phyloP scores from a whole-genome alignment of 2,329 filamentous ascomycete species.

The Aspergillus brunneoviolaceus region DNA sequence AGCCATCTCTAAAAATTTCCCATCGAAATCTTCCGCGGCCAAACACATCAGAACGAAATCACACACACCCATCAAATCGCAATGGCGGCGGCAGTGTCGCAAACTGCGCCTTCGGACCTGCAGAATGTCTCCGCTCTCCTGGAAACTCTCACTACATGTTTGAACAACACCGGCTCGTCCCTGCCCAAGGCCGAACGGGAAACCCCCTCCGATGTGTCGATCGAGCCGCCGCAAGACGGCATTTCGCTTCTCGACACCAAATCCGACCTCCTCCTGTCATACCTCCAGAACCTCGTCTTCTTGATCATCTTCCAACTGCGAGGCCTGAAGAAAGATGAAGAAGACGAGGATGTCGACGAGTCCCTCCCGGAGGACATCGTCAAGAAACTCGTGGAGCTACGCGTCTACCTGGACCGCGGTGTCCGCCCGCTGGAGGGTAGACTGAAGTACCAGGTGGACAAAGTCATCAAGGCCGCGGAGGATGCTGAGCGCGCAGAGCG shows the following conservation, averaged over 20 bases:
- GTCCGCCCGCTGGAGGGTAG: conserved; percentile 86
- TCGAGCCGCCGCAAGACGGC: conserved; percentile 76
- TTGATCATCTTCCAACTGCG: conserved; percentile 79
- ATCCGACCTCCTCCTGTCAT: conserved; percentile 94
- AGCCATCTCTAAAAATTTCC: conserved; percentile 23
- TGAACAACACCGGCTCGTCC: conserved; percentile 35
- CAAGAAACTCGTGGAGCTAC: conserved; percentile 82
- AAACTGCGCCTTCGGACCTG: conserved; percentile 21
- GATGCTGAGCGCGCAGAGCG: conserved; percentile 35
- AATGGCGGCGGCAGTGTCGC: conserved; percentile 28
- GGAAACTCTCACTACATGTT: conserved; percentile 35
- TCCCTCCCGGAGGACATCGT: conserved; percentile 67
- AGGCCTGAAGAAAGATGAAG: conserved; percentile 42
- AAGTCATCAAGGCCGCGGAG: conserved; percentile 84
- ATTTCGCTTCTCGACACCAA: conserved; percentile 95
- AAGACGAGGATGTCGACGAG: conserved; percentile 33
- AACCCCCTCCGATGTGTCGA: conserved; percentile 60
- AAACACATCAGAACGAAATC: background rate
- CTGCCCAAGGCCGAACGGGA: conserved; percentile 34
- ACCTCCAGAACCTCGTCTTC: conserved; percentile 91
- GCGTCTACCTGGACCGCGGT: conserved; percentile 91
- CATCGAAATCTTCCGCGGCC: conserved; percentile 6
- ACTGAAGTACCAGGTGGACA: conserved; percentile 93
- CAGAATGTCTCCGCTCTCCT: conserved; percentile 33
- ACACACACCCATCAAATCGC: conserved; percentile 6